Percentiles rank a stretch among this genome's conserved stretches.
Evolutionary conservation across 768 basidiomycete genomes (phyloP).

Genomic region (Leccinum incarnatum): DNA sequence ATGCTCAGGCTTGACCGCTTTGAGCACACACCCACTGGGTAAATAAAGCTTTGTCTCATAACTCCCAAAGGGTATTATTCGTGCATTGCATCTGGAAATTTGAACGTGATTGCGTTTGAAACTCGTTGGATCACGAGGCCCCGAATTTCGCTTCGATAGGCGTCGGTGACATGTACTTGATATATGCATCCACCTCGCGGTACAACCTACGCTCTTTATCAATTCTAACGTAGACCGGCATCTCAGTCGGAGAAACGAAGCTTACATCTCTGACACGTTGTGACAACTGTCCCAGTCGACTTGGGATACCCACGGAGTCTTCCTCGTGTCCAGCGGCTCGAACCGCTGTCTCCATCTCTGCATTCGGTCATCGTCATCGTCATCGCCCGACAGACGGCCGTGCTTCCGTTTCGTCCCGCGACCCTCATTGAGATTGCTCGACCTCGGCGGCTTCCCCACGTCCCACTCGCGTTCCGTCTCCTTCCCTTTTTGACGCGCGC

Average conservation of each 20-base stretch:
- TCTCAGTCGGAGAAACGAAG: conserved; percentile 14
- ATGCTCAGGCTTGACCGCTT: not conserved
- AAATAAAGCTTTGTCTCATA: conserved; percentile 93
- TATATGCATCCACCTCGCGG: conserved; percentile 81
- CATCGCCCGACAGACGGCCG: conserved; percentile 42
- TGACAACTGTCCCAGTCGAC: conserved; percentile 72
- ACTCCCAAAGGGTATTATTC: conserved; percentile 86
- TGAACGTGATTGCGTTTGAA: conserved; percentile 54
- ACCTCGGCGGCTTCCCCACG: conserved; percentile 29
- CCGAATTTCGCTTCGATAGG: conserved; percentile 79
- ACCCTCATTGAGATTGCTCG: conserved; percentile 21
- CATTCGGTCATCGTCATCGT: conserved; percentile 34
- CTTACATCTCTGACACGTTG: conserved; percentile 84
- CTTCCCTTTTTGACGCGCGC: conserved; percentile 20
- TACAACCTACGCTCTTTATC: conserved; percentile 59
- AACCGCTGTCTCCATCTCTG: conserved; percentile 51
- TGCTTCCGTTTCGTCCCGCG: conserved; percentile 44
- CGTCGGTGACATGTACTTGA: conserved; percentile 84
- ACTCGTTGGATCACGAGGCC: conserved; percentile 70
- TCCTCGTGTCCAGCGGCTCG: conserved; percentile 49
- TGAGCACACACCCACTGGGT: conserved; percentile 72
- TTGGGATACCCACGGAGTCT: conserved; percentile 66
- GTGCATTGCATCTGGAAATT: conserved; percentile 80
- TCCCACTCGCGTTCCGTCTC: conserved; percentile 41
- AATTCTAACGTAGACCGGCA: conserved; percentile 4